Conservation (phyloP, 148 eudicot genomes). For the Beta vulgaris region DNA sequence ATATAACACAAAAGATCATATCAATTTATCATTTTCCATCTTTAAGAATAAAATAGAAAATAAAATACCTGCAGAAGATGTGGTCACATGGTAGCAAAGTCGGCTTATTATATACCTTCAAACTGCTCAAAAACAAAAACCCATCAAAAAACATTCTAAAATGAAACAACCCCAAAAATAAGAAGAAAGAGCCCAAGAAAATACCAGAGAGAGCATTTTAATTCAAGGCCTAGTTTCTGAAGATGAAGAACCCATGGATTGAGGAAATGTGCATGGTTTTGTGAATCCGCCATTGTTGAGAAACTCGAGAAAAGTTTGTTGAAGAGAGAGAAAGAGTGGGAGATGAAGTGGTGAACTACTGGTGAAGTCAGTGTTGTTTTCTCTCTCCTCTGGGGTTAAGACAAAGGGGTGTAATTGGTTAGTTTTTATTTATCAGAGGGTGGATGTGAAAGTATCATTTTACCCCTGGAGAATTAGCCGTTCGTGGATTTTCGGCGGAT, state of each 20-base stretch:
- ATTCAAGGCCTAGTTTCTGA: slow-evolving; percentile 83
- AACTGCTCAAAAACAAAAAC: slow-evolving; percentile 36
- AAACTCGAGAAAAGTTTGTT: neutral
- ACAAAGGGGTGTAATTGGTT: neutral
- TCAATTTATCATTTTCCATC: neutral
- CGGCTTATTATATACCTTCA: slow-evolving; percentile 60
- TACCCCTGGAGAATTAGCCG: slow-evolving; percentile 1
- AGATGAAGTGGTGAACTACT: neutral
- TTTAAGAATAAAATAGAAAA: neutral
- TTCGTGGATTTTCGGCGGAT: no score
- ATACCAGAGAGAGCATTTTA: slow-evolving; percentile 85
- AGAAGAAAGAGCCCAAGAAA: slow-evolving; percentile 47
- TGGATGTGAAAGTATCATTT: neutral
- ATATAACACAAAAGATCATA: neutral
- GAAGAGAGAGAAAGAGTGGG: neutral
- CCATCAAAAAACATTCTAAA: neutral
- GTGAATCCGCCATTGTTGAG: slow-evolving; percentile 50
- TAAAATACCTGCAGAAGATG: slow-evolving; percentile 65
- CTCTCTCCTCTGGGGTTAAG: slow-evolving; percentile 2
- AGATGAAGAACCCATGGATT: slow-evolving; percentile 76
- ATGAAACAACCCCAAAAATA: neutral
- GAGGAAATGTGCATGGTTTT: slow-evolving; percentile 37
- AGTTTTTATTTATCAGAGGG: neutral
- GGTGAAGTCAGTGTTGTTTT: neutral
- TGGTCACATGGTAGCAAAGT: slow-evolving; percentile 76